Evolutionary conservation across 1,284 basidiomycete genomes (phyloP), one percentile per base, ranked within the genome.

Genomic region (Blastosporella zonata): DNA sequence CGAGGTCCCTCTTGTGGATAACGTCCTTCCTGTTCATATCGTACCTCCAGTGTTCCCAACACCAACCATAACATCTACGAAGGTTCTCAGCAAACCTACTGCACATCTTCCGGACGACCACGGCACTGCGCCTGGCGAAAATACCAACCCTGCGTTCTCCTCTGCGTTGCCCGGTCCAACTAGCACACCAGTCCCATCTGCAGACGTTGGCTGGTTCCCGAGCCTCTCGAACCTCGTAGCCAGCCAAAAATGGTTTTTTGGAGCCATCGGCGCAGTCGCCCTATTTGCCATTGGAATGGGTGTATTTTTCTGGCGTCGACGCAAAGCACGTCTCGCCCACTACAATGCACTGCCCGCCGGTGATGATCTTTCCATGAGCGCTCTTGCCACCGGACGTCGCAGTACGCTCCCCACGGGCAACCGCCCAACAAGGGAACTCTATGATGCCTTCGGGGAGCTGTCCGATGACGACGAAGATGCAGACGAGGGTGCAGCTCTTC

Each of bases 371-470:
- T 79, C 81, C 2, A 87, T 95, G 87, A 76, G 75, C 41, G 65
- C 83, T 2, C 64, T 93, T 47, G 69, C 69, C 43, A 61, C 60
- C 55, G 57, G 66, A 15, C 59, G 53, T 2, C 51, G 50, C 12
- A 62, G 65, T 22, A 63, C 63, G 20, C 57, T 64, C 15, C 64
- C 62, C 25, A 67, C 70, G 6, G 70, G 49, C 3, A 45, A 41
- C 43, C 61, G 73, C 21, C 76, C 78, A 15, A 84, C 87, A 34
- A 90, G 87, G 70, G 93, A 95, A 65, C 63, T 95, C 48, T 95
- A 95, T 60, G 93, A 95, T 67, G 92, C 93, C 12, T 95, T 95
- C 68, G 92, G 91, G 17, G 90, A 93, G 64, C 77, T 84, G 25
- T 86, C 82, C 21, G 87, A 90, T 55, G 78, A 81, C 21, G 85